These are phyloP conservation scores for Candida endomychidarum DNA, from an alignment of 805 yeast genomes.

Conservation along the genomic window DNA sequence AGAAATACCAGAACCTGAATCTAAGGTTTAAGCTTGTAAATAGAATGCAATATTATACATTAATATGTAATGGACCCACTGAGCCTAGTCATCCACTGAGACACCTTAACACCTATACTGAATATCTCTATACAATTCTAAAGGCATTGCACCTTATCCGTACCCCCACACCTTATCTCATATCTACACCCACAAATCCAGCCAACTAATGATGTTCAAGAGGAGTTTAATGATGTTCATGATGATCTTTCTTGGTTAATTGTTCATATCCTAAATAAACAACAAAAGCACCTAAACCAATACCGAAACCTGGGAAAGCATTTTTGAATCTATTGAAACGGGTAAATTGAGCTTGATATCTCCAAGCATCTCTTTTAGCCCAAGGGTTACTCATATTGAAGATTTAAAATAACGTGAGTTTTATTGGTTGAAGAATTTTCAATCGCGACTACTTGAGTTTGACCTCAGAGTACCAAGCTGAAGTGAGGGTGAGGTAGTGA, in stretches of 20 bases:
- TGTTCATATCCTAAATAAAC: conserved; percentile 64
- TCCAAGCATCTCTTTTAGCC: conserved; percentile 83
- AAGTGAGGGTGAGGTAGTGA: background rate
- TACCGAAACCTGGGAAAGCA: conserved; percentile 78
- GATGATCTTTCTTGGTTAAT: conserved; percentile 36
- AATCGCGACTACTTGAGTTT: too few relatives aligned
- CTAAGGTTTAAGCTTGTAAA: conserved; percentile 9
- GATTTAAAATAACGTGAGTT: conserved; percentile 1
- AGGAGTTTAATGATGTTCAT: conserved; percentile 27
- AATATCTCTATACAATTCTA: too few relatives aligned
- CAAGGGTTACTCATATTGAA: conserved; percentile 39
- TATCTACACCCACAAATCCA: too few relatives aligned
- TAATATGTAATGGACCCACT: too few relatives aligned
- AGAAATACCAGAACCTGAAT: conserved; percentile 6
- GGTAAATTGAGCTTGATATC: conserved; percentile 80
- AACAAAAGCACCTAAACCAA: conserved; percentile 74
- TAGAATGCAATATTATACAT: conserved; percentile 10
- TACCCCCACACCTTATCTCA: too few relatives aligned
- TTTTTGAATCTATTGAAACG: conserved; percentile 66
- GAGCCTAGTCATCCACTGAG: too few relatives aligned
- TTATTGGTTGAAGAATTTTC: conserved; percentile 11
- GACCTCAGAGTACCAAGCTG: too few relatives aligned
- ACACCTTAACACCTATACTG: too few relatives aligned
- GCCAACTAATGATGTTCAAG: too few relatives aligned
- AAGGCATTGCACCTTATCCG: too few relatives aligned